These are phyloP conservation scores for Tetrastigma voinierianum DNA, from an alignment of 164 flowering plant genomes.

Conservation along the genomic window DNA sequence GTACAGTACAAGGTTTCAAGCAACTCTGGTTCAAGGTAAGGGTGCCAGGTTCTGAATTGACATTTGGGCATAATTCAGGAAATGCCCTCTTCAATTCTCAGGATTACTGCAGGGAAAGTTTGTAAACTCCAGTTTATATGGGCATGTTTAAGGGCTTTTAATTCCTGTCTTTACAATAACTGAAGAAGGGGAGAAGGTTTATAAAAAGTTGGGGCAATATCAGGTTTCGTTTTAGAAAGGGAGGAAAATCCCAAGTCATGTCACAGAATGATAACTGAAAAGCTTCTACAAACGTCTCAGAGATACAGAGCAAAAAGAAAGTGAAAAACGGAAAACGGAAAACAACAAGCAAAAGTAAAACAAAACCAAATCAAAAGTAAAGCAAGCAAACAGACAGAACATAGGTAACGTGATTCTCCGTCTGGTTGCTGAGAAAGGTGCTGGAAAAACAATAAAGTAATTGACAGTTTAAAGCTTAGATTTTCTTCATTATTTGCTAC, in stretches of 20 bases:
- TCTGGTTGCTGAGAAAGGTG: too few relatives aligned
- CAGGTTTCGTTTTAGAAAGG: too few relatives aligned
- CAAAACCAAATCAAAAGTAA: neutral
- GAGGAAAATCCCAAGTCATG: too few relatives aligned
- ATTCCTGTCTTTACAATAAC: neutral
- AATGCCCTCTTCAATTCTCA: neutral
- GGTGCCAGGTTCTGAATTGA: neutral
- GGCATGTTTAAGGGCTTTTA: neutral
- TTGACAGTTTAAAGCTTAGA: too few relatives aligned
- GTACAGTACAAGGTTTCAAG: too few relatives aligned
- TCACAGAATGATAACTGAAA: too few relatives aligned
- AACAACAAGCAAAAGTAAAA: neutral
- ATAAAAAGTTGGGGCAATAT: neutral
- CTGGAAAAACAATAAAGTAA: too few relatives aligned
- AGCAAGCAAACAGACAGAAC: neutral
- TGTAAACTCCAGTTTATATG: neutral
- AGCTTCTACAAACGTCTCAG: too few relatives aligned
- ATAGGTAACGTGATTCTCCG: too few relatives aligned
- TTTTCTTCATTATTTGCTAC: too few relatives aligned
- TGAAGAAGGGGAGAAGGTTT: neutral
- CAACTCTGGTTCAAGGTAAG: neutral
- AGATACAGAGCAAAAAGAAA: too few relatives aligned
- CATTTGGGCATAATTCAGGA: neutral
- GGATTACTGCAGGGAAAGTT: neutral
- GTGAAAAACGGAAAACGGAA: neutral